Evolutionary conservation across 805 yeast genomes (phyloP), one percentile per base, ranked within the genome.

Genomic region (Starmerella bombicola): DNA sequence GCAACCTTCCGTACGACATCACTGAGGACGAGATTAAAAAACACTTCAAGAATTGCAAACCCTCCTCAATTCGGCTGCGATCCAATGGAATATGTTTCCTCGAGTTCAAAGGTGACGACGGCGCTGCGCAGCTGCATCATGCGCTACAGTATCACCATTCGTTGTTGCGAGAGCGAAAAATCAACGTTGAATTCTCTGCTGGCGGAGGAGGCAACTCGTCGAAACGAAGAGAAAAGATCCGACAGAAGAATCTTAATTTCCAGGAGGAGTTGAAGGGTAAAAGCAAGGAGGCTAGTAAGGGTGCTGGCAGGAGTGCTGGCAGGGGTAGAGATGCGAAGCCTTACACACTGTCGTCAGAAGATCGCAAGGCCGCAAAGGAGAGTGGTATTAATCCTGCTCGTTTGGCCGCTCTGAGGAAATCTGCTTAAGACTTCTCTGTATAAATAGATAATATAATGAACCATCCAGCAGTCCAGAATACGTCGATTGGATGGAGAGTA

Each of bases 201-300:
- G 98, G 98, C 42, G 98, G 98, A 31, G 98, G 98, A 35, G 96
- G 96, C 42, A 88, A 88, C 58, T 76, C 93, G 8, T 64, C 70
- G 43, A 68, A 65, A 40, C 54, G 70, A 12, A 42, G 52, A 35
- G 69, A 72, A 41, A 91, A 91, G 61, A 69, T 91, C 52, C 73
- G 74, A 55, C 72, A 70, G 36, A 88, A 88, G 67, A 88, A 88
- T 58, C 78, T 73, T 33, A 78, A 77, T 54, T 63, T 86, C 52
- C 70, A 70, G 33, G 78, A 68, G 21, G 94, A 86, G 55, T 70
- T 93, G 52, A 62, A 54, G 46, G 64, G 58, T 44, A 66, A 57
- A 35, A 57, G 52, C 40, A 55, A 41, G 36, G 47, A 9, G 13
- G 28, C 12, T 13, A 9, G 13, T 10, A 9, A 9, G 13, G 12